Percentiles rank a stretch among this genome's conserved stretches.
Evolutionary conservation across 768 basidiomycete genomes (phyloP).

Genomic region (Candolleomyces eurysporus): DNA sequence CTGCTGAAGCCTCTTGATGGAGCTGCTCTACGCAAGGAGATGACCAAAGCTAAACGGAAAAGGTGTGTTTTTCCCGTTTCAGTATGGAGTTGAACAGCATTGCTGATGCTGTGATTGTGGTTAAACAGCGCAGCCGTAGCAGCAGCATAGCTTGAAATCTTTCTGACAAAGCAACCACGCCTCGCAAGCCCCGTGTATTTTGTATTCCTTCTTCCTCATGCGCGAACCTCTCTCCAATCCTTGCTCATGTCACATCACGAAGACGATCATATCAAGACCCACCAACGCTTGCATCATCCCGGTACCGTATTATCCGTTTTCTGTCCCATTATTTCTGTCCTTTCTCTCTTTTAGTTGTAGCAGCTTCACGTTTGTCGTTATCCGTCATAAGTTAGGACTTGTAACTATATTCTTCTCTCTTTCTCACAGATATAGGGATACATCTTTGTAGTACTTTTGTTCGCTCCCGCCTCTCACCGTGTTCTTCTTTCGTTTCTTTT

Average conservation of each 20-base stretch:
- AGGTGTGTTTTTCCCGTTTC: conserved; percentile 50
- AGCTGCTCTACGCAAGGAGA: conserved; percentile 92
- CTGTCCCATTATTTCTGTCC: background rate
- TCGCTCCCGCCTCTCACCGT: conserved; percentile 5
- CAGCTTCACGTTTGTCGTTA: conserved; percentile 6
- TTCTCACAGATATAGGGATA: conserved; percentile 28
- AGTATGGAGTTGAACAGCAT: background rate
- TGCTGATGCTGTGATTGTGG: background rate
- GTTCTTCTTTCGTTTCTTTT: conserved; percentile 8
- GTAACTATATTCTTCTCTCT: conserved; percentile 33
- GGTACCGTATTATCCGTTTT: background rate
- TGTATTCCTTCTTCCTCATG: conserved; percentile 1
- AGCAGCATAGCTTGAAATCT: background rate
- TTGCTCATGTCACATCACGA: conserved; percentile 3
- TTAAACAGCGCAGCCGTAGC: background rate
- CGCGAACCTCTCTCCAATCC: background rate
- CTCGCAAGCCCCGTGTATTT: conserved; percentile 6
- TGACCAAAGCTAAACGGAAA: conserved; percentile 98
- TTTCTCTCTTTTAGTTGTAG: background rate
- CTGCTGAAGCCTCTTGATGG: conserved; percentile 94
- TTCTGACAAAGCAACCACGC: background rate
- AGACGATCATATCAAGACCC: conserved; percentile 2
- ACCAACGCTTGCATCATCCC: background rate
- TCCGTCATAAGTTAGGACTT: conserved; percentile 26
- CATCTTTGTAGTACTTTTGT: conserved; percentile 27